Evolutionary conservation across 345 rosid species (phyloP), one percentile per base, ranked within the genome.

Genomic region (Sonneratia caseolaris): DNA sequence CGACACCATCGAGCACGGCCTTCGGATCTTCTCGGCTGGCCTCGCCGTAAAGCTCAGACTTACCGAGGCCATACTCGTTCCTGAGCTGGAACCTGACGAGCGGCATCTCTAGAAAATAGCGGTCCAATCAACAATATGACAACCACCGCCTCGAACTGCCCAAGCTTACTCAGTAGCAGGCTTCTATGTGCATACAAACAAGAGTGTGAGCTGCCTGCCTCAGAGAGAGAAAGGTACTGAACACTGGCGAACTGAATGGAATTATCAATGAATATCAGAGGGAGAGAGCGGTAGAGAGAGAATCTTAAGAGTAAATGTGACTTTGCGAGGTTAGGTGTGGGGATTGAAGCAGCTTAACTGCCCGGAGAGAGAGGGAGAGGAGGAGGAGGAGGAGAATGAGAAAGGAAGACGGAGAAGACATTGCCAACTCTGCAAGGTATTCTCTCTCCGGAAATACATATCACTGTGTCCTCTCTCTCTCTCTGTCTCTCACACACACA

Each of bases 361-460:
- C 92, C 72, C 15, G 27, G 21, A 37, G 40, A 68, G 72, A 76
- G 65, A 70, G 83, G 40, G 55, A 68, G 64, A 38, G 56, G 49
- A 62, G 8, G 66, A 62, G 27, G 66, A 35, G 32, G 64, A 38
- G 56, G 49, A 62, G 8, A 27, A 27, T 27, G 66, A 62, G 27
- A 37, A 35, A 42, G 16, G 59, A 74, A 49, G 68, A 24, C 36
- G 78, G 64, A 71, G 76, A 78, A 36, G 83, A 77, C 85, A 86
- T 92, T 88, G 93, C 92, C 91, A 85, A 84, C 80, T 76, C 87
- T 79, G 65, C 91, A 93, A 86, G 94, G 84, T 85, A 93, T 86
- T 82, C 93, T 70, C 40, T 71, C 74, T 42, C 59, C 19, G 53
- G 37, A 19, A 37, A 51, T 43, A 37, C 42, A 57, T 67, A 66